phyloP scores from a whole-genome alignment of 768 basidiomycete genomes.

The Mycena albidolilacea region DNA sequence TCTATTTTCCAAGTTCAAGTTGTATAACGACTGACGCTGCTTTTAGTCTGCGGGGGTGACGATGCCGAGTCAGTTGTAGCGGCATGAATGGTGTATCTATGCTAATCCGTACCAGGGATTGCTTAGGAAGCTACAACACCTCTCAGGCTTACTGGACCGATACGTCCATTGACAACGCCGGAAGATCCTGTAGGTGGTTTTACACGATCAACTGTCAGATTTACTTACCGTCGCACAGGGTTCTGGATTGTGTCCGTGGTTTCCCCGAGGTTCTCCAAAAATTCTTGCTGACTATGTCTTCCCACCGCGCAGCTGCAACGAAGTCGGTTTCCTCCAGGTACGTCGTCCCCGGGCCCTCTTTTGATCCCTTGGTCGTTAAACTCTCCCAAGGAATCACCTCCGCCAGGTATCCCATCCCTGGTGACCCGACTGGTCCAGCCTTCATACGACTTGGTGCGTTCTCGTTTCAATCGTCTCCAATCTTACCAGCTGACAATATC shows the following conservation, averaged over 20 bases:
- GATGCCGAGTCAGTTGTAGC: constrained; percentile 62
- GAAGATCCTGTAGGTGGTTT: constrained; percentile 61
- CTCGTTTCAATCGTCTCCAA: background rate
- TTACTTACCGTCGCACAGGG: constrained; percentile 49
- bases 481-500: background rate
- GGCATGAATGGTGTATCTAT: background rate
- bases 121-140: constrained; percentile 60
- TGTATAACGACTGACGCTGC: background rate
- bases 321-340: constrained; percentile 74
- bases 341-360: background rate
- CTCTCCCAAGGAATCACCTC: constrained; percentile 58
- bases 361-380: background rate
- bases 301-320: constrained; percentile 67
- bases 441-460: constrained; percentile 65
- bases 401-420: constrained; percentile 55
- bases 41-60: constrained; percentile 65
- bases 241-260: constrained; percentile 73
- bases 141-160: constrained; percentile 65
- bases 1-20: background rate
- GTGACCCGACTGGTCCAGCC: constrained; percentile 71
- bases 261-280: background rate
- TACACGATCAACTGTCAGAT: background rate
- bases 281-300: background rate
- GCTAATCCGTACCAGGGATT: constrained; percentile 47
- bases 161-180: constrained; percentile 66